These are phyloP conservation scores for Crotalaria pallida DNA, from an alignment of 306 rosid species.

Conservation along the genomic window DNA sequence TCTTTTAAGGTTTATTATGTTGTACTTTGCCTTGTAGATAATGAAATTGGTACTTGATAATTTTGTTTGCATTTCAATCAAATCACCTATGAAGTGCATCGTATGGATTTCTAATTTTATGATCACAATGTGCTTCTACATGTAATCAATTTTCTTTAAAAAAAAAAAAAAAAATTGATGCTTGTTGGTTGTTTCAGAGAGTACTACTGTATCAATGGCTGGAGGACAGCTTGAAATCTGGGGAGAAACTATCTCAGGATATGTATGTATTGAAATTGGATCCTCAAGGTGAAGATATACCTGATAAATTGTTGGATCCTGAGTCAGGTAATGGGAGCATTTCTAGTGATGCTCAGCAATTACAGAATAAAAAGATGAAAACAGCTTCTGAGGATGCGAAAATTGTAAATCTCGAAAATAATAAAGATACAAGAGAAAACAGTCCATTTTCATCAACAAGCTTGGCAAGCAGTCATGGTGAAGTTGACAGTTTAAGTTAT, in stretches of 20 bases:
- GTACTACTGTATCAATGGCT: slow-evolving; percentile 71
- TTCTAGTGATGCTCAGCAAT: slow-evolving; percentile 31
- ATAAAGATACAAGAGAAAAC: slow-evolving; percentile 25
- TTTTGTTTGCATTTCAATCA: not conserved
- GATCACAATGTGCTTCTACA: not conserved
- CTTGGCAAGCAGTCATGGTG: slow-evolving; percentile 20
- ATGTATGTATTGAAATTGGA: slow-evolving; percentile 45
- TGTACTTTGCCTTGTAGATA: not conserved
- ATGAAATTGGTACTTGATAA: not conserved
- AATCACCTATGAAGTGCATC: not conserved
- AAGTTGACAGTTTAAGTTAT: slow-evolving; percentile 12
- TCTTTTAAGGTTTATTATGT: not conserved
- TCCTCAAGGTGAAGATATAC: slow-evolving; percentile 23
- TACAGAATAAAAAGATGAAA: slow-evolving; percentile 42
- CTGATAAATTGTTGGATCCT: slow-evolving; percentile 23
- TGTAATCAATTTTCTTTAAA: not conserved
- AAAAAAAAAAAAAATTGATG: too few relatives aligned
- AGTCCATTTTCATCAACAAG: slow-evolving; percentile 9
- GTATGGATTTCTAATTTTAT: slow-evolving; percentile 5
- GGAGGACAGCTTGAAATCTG: slow-evolving; percentile 77
- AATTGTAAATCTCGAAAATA: slow-evolving; percentile 20
- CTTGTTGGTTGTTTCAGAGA: slow-evolving; percentile 41
- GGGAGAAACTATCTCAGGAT: slow-evolving; percentile 65
- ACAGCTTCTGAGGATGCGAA: slow-evolving; percentile 27
- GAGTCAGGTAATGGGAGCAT: slow-evolving; percentile 15